Evolutionary conservation across 2,329 filamentous ascomycete species (phyloP), one percentile per base, ranked within the genome.

Genomic region (Herpotrichia juniperi): DNA sequence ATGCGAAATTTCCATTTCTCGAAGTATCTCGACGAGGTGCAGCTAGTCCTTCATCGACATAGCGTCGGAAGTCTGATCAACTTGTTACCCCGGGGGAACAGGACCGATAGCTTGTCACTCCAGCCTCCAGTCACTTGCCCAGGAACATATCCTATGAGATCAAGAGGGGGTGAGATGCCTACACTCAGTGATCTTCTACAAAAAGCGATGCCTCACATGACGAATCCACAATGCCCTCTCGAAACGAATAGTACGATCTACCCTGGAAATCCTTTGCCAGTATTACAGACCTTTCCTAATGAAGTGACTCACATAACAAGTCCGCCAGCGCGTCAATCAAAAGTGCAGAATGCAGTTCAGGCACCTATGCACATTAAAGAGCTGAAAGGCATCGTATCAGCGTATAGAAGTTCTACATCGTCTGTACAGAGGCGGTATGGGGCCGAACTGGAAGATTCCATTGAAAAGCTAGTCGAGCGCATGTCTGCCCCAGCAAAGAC

Each of bases 1-100:
- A 77, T 72, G n/a, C 70, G 76, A 4, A 86, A 86, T 39, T 53
- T 73, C 9, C 72, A 80, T 24, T 69, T 85, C 0, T 75, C 71
- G 0, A 35, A 63, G 0, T 79, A 84, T 56, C 52, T 84, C 1
- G 48, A 69, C 9, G 37, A 73, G 22, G 75, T 81, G 0, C 80
- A 85, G 46, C 5, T 40, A 0, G 57, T 81, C 8, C 53, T 62
- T n/a, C 28, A 50, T 31, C 25, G 21, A 31, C 50, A 48, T 16
- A 19, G n/a, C n/a, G n/a, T n/a, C n/a, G n/a, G n/a, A n/a, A n/a
- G n/a, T n/a, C 9, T 9, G 24, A 11, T 24, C n/a, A 32, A n/a
- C n/a, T n/a, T n/a, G n/a, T n/a, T n/a, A 34, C 12, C 31, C 31
- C 31, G n/a, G 31, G n/a, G n/a, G n/a, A n/a, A n/a, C n/a, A n/a